Percentiles rank a stretch among this genome's conserved stretches.
These are phyloP conservation scores for Mucor velutinosus DNA, from an alignment of 371 early-diverging fungal species.

Conservation along the genomic window DNA sequence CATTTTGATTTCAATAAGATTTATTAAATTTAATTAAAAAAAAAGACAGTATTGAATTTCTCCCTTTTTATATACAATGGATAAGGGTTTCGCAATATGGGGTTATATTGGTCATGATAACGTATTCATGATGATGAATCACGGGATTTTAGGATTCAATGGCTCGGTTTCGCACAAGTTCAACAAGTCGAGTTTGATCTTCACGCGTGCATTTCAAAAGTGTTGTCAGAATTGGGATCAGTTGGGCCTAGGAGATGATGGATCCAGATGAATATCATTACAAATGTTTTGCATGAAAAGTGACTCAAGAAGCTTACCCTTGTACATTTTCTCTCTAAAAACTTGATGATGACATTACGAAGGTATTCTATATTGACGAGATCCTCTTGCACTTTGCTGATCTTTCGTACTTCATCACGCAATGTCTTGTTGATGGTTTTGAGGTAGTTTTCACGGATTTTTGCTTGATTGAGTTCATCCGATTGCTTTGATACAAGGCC, in stretches of 20 bases:
- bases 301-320: slow-evolving; percentile 43
- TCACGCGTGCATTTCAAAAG: slow-evolving; percentile 35
- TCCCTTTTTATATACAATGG: neutral
- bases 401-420: slow-evolving; percentile 62
- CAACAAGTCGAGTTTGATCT: slow-evolving; percentile 28
- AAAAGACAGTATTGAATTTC: neutral
- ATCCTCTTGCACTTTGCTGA: slow-evolving; percentile 33
- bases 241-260: slow-evolving; percentile 24
- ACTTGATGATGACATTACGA: slow-evolving; percentile 78
- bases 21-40: neutral
- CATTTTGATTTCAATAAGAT: neutral
- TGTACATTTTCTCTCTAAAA: slow-evolving; percentile 76
- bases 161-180: slow-evolving; percentile 5
- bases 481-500: slow-evolving; percentile 22
- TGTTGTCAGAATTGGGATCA: slow-evolving; percentile 38
- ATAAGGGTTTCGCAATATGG: neutral
- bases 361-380: slow-evolving; percentile 76
- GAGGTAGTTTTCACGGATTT: slow-evolving; percentile 59
- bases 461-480: slow-evolving; percentile 50
- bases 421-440: slow-evolving; percentile 63
- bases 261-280: neutral
- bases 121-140: neutral
- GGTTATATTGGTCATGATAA: neutral
- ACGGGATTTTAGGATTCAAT: neutral
- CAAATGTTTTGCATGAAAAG: neutral